Evolutionary conservation across 768 basidiomycete species (phyloP), one percentile per base, ranked within the genome.

Genomic region (Leccinellum albellum): DNA sequence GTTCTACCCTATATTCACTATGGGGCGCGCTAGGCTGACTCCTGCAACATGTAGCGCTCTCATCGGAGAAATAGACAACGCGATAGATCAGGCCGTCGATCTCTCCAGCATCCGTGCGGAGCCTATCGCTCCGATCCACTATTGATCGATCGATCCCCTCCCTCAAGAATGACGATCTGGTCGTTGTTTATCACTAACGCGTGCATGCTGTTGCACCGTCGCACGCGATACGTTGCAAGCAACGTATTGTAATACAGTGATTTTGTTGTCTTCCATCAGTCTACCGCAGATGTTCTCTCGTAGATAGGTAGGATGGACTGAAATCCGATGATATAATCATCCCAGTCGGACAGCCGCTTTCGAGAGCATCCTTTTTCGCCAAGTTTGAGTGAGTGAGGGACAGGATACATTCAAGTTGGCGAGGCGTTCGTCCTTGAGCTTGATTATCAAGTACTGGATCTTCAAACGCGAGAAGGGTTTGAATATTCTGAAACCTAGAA

Each of bases 41-140:
- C 21, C 20, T n/a, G 12, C 32, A 20, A 40, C 10, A 4, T 4
- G 4, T 54, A 86, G 91, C 51, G 85, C 85, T 35, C 79, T 93
- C 62, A 89, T 93, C 54, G 91, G 89, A 44, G 92, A 94, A 73
- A 74, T 93, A 53, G 96, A 98, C 71, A 86, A 91, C 60, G 83
- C 83, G 21, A 76, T 90, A 54, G 95, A 98, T 74, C 72, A 81
- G 50, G 77, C 86, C 0, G 82, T 85, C 52, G 89, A 91, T 71
- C 82, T 93, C 37, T 76, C 40, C 12, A 79, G 83, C 31, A 86
- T 97, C 61, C 87, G 85, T 46, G 96, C 96, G 29, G 94, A 95
- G 64, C 94, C 95, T 7, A 79, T 98, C 53, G 85, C 84, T 46
- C 80, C 89, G 21, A 92, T 92, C 57, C 87, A 86, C 62, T 91